These are phyloP conservation scores for Saksenaea vasiformis DNA, from an alignment of 371 early-diverging fungal species.

Conservation along the genomic window DNA sequence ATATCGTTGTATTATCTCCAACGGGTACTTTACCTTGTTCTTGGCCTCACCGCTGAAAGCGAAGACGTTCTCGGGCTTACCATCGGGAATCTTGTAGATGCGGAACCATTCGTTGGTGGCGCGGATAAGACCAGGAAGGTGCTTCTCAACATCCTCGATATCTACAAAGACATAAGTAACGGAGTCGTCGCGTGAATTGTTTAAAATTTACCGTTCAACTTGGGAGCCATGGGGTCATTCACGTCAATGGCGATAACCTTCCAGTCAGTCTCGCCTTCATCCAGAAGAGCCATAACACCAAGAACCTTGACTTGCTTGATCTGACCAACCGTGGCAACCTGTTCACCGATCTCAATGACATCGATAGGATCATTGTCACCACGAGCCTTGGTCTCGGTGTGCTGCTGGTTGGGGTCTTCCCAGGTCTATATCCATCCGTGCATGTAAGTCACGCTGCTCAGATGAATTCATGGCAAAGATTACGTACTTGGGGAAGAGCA, in stretches of 20 bases:
- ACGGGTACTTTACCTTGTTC: constrained; percentile 66
- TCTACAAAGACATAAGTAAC: constrained; percentile 43
- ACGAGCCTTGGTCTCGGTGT: constrained; percentile 77
- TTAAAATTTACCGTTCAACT: constrained; percentile 67
- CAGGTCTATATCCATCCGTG: constrained; percentile 66
- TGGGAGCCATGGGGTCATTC: constrained; percentile 83
- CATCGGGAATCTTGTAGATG: constrained; percentile 98
- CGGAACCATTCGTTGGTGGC: constrained; percentile 97
- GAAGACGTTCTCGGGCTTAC: constrained; percentile 95
- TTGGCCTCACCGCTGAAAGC: constrained; percentile 95
- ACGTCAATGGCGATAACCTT: constrained; percentile 94
- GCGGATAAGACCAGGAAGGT: constrained; percentile 89
- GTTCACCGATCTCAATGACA: constrained; percentile 76
- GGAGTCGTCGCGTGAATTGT: neutral
- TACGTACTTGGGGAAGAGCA: constrained; percentile 75
- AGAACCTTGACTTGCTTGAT: constrained; percentile 93
- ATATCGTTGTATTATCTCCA: neutral
- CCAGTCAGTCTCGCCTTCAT: constrained; percentile 98
- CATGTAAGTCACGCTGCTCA: neutral
- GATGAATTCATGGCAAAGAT: neutral
- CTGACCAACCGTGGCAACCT: constrained; percentile 39
- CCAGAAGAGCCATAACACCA: constrained; percentile 92
- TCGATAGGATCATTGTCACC: constrained; percentile 98
- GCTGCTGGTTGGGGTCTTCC: constrained; percentile 88
- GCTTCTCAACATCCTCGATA: constrained; percentile 93